Evolutionary conservation across 805 yeast species (phyloP), one percentile per base, ranked within the genome.

Genomic region (Phaffomyces thermotolerans): DNA sequence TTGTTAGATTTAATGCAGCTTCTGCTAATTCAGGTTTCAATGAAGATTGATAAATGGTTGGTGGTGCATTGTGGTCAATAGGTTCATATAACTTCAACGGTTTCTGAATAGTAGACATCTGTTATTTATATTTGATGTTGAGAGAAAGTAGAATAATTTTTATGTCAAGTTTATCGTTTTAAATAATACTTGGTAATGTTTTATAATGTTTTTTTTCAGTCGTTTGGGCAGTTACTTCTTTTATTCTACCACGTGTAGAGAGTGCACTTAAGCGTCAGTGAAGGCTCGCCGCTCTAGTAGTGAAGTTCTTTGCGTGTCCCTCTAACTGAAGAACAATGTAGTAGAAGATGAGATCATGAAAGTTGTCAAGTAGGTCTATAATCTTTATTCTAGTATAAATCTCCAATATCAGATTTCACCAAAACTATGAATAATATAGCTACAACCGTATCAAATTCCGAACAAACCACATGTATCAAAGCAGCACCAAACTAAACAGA

Each of bases 1-100:
- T 78, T 27, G 81, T 77, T 46, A 84, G 62, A 45, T 76, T 79
- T 43, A 81, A 56, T 1, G 81, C 76, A 10, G 84, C 84, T 36
- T 76, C 74, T 1, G 82, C 68, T 34, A 70, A 67, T 27, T 73
- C 76, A 1, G 90, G 90, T 7, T 65, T 67, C 40, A 85, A 65
- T 2, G 62, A 59, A 1, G 74, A 54, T 32, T 77, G 66, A 37
- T 61, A 65, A 33, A 84, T 74, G 1, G 75, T 74, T 10, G 87
- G 68, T 14, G 78, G 73, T 1, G 71, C 72, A 31, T 69, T 65
- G 1, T 54, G 61, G 46, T 78, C 75, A 43, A 84, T 60, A 7
- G 89, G 87, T 48, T 69, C 63, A 48, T 70, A 70, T 46, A 78
- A 69, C 39, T 73, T 68, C 18, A 76, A 72, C 23, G 72, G 73